These are phyloP conservation scores for Solanum hybrid DNA, from an alignment of 305 asterid species.

Conservation along the genomic window DNA sequence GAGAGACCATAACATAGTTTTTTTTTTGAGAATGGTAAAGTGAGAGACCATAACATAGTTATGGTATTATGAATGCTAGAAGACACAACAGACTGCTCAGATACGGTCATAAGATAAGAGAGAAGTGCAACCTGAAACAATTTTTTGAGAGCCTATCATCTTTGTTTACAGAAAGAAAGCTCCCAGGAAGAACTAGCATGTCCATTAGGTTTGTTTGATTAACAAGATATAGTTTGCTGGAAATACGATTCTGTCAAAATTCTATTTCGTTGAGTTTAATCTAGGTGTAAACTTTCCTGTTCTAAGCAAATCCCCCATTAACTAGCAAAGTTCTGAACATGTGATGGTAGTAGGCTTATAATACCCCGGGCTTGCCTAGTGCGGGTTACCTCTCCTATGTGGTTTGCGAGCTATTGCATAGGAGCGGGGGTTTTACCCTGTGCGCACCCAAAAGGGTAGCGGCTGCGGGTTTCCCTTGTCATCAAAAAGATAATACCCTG, in stretches of 20 bases:
- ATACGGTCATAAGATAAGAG: not conserved
- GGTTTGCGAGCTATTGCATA: no score
- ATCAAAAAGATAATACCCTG: not conserved
- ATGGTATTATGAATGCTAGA: not conserved
- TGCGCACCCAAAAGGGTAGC: no score
- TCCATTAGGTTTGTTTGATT: not conserved
- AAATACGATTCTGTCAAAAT: not conserved
- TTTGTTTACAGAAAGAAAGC: not conserved
- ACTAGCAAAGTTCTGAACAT: not conserved
- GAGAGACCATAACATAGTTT: not conserved
- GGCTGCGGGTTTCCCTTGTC: no score
- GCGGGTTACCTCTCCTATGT: no score
- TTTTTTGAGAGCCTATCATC: not conserved
- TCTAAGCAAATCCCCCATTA: not conserved
- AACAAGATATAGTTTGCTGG: not conserved
- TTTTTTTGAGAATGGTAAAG: no score
- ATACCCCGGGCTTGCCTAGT: not conserved
- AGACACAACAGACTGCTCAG: not conserved
- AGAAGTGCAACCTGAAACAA: not conserved
- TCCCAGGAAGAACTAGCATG: not conserved
- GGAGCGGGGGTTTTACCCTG: no score
- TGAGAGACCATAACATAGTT: not conserved
- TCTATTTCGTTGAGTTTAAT: not conserved
- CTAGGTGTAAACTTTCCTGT: not conserved
- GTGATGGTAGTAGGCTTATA: not conserved